Conservation (phyloP, 73 alveolate genomes). For the Paramecium caudatum region DNA sequence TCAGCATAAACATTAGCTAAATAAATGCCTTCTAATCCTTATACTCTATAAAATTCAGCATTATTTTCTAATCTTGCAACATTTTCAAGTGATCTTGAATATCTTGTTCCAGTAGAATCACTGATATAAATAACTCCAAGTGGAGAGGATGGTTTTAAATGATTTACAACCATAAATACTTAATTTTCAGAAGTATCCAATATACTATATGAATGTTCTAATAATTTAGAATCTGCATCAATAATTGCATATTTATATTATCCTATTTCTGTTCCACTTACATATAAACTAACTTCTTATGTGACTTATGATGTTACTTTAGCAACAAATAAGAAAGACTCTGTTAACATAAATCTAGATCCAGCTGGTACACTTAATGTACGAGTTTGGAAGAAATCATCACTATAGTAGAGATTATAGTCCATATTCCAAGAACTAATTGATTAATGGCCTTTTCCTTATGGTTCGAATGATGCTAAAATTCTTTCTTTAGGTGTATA, state of each 20-base stretch:
- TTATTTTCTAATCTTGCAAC: constrained; percentile 83
- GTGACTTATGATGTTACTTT: constrained; percentile 75
- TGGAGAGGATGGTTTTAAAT: constrained; percentile 76
- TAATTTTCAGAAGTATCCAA: constrained; percentile 92
- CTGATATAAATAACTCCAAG: constrained; percentile 89
- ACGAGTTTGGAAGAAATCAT: constrained; percentile 85
- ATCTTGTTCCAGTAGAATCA: constrained; percentile 91
- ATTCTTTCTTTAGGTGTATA: constrained; percentile 79
- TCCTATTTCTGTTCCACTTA: constrained; percentile 71
- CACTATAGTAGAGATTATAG: constrained; percentile 82
- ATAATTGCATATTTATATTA: neutral
- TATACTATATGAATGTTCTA: constrained; percentile 85
- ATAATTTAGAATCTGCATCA: constrained; percentile 68
- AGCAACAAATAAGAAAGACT: constrained; percentile 89
- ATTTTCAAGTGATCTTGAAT: constrained; percentile 84
- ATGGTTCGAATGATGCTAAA: constrained; percentile 78
- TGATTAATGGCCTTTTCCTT: constrained; percentile 79
- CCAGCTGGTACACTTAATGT: constrained; percentile 83
- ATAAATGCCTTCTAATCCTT: constrained; percentile 77
- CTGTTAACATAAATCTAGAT: constrained; percentile 88
- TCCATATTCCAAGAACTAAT: constrained; percentile 79
- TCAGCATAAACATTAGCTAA: constrained; percentile 77
- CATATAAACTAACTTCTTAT: constrained; percentile 86
- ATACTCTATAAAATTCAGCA: constrained; percentile 78
- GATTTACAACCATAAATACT: constrained; percentile 88